Conservation (phyloP, 768 basidiomycete genomes). For the Naganishia vaughanmartiniae region DNA sequence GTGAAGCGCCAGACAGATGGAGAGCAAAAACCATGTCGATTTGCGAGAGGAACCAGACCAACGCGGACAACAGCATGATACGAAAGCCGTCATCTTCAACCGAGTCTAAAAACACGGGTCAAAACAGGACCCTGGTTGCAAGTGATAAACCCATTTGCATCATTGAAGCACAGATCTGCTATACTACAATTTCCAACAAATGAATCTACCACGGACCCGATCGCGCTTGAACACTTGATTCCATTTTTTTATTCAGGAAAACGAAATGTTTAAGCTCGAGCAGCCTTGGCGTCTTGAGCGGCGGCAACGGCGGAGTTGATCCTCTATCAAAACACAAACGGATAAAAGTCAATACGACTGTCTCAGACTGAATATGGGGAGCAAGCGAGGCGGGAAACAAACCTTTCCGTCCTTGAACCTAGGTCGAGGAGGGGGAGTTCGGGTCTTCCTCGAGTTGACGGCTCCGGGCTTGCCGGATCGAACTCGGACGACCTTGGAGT, state of each 20-base stretch:
- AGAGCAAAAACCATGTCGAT: no score
- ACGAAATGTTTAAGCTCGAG: constrained; percentile 28
- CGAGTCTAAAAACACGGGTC: no score
- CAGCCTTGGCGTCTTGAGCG: constrained; percentile 64
- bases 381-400: constrained; percentile 32
- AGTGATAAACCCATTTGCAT: constrained; percentile 7
- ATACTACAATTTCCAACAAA: constrained; percentile 20
- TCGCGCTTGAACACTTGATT: constrained; percentile 2
- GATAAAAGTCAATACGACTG: constrained; percentile 13
- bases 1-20: no score
- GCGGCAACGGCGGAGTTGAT: constrained; percentile 93
- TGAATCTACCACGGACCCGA: constrained; percentile 16
- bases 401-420: constrained; percentile 71
- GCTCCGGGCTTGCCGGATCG: constrained; percentile 90
- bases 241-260: constrained; percentile 13
- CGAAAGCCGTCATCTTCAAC: no score
- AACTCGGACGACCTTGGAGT: constrained; percentile 98
- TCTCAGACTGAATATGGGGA: constrained; percentile 18
- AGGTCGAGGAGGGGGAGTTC: constrained; percentile 90
- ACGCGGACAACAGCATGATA: no score
- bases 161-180: background rate
- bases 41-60: no score
- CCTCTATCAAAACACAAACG: constrained; percentile 62
- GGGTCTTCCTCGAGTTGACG: constrained; percentile 63
- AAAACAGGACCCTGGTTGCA: background rate